Evolutionary conservation across 306 rosid genomes (phyloP), one percentile per base, ranked within the genome.

Genomic region (Medicago ruthenica): DNA sequence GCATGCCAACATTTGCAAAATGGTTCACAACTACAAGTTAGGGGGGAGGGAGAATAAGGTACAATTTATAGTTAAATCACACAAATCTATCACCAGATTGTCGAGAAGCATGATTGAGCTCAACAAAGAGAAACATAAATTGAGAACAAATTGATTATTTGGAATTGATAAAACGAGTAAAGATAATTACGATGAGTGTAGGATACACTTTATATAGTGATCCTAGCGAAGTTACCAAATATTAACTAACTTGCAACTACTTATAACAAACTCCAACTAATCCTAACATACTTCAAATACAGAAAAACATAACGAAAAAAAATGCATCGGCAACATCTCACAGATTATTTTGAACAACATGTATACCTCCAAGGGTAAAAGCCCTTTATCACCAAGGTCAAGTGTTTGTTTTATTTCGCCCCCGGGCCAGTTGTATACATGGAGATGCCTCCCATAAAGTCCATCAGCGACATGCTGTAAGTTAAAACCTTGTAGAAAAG

Each of bases 351-450:
- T 40, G 36, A 21, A 48, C 3, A 21, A 68, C 85, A 83, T 60
- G 78, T 85, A 84, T 67, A 81, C 98, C 92, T 90, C 97, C 78
- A 92, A 84, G 61, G 98, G 98, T 80, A 92, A 18, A 62, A 95
- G 87, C 47, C 98, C 98, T 11, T 91, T 76, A 18, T 77, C 76
- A 4, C 98, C 98, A 84, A 95, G 96, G 88, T 95, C 97, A 80
- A 95, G 13, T 31, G 92, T 95, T 83, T 95, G 98, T 84, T 84
- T 95, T 88, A 92, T 83, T 82, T 92, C 95, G 14, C 98, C 98
- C 63, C 88, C 97, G 0, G 97, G 97, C 98, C 98, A 95, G 79
- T 81, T 77, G 79, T 92, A 92, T 44, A 95, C 96, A 76, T 90
- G 83, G 37, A 95, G 97, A 89, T 95, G 96, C 80, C 85, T 92